A percentile compares a stretch with the other conserved stretches of the same genome.
These are phyloP conservation scores for Paspalum vaginatum DNA, from an alignment of 176 grass and related monocot genomes.

Conservation along the genomic window DNA sequence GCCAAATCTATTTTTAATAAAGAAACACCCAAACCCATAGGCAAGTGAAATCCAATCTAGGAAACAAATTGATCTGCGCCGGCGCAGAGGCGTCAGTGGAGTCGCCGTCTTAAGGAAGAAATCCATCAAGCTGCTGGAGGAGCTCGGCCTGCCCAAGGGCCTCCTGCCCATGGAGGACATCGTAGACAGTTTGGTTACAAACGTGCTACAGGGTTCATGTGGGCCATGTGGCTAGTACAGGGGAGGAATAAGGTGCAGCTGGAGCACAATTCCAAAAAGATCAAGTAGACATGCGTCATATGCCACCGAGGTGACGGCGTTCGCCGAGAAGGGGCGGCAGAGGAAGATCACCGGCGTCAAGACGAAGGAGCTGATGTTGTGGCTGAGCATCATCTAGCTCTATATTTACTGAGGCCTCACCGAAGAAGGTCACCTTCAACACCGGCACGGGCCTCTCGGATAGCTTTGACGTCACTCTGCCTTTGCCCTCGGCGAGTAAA, in stretches of 20 bases:
- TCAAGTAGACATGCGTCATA: constrained; percentile 38
- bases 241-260: constrained; percentile 47
- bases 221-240: constrained; percentile 50
- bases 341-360: constrained; percentile 30
- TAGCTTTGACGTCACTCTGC: background rate
- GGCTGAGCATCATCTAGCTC: constrained; percentile 14
- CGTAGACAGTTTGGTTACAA: constrained; percentile 28
- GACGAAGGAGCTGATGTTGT: too few species aligned
- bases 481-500: background rate
- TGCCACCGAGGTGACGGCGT: background rate
- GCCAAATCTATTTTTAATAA: too few species aligned
- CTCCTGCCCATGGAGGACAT: constrained; percentile 37
- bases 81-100: constrained; percentile 5
- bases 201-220: background rate
- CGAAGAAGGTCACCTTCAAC: constrained; percentile 26
- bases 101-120: constrained; percentile 11
- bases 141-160: constrained; percentile 41
- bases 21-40: too few species aligned
- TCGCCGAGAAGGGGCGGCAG: background rate
- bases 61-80: too few species aligned
- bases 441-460: background rate
- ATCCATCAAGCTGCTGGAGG: constrained; percentile 5
- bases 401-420: background rate
- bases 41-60: too few species aligned
- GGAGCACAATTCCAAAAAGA: constrained; percentile 46